These are phyloP conservation scores for Candida ascalaphidarum DNA, from an alignment of 805 yeast species.

Conservation along the genomic window DNA sequence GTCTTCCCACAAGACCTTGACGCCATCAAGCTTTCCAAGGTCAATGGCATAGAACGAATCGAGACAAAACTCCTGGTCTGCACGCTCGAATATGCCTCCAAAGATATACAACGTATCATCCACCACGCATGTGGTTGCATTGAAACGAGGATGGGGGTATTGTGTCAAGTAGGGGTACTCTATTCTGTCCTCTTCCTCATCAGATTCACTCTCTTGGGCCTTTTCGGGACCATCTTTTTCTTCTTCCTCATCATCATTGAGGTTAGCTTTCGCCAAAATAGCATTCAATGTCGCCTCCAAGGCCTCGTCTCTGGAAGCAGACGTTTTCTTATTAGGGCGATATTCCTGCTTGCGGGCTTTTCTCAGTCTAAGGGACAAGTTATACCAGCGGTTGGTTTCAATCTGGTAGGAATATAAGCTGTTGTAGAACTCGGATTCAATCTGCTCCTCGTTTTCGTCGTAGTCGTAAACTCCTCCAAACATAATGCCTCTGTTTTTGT, in stretches of 20 bases:
- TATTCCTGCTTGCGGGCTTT: slow-evolving; percentile 39
- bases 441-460: slow-evolving; percentile 89
- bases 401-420: slow-evolving; percentile 73
- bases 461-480: slow-evolving; percentile 96
- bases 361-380: slow-evolving; percentile 53
- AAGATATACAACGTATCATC: slow-evolving; percentile 78
- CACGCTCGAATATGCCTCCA: slow-evolving; percentile 87
- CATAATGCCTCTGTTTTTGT: slow-evolving; percentile 83
- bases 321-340: slow-evolving; percentile 34
- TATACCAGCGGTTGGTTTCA: slow-evolving; percentile 85
- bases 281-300: slow-evolving; percentile 73
- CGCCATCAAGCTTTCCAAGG: slow-evolving; percentile 79
- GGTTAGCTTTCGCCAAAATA: slow-evolving; percentile 64
- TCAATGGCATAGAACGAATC: slow-evolving; percentile 86
- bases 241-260: slow-evolving; percentile 46
- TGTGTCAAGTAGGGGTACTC: slow-evolving; percentile 51
- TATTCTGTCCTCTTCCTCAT: slow-evolving; percentile 26
- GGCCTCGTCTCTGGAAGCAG: slow-evolving; percentile 70
- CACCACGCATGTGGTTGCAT: slow-evolving; percentile 74
- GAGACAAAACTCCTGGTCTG: slow-evolving; percentile 75
- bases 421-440: slow-evolving; percentile 80
- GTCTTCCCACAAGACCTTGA: slow-evolving; percentile 86
- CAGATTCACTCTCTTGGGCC: slow-evolving; percentile 30
- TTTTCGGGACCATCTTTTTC: slow-evolving; percentile 26
- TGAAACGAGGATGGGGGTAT: slow-evolving; percentile 85